Percentiles rank a stretch among this genome's conserved stretches.
phyloP scores from a whole-genome alignment of 768 basidiomycete genomes.

The Russula griseocarnosa region DNA sequence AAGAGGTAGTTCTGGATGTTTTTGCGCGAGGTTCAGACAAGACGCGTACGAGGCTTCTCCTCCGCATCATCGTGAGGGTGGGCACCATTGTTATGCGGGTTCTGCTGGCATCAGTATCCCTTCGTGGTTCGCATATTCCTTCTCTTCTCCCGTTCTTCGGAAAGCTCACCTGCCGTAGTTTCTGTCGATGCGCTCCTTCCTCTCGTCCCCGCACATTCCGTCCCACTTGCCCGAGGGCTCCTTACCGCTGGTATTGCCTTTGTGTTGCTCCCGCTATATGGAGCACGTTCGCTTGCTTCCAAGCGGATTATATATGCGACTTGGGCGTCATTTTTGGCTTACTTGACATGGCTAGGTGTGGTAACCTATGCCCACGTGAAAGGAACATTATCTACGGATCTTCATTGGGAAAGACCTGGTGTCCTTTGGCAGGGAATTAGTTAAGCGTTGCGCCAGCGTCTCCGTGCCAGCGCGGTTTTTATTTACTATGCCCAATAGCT shows the following conservation, averaged over 20 bases:
- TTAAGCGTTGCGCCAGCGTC: conserved; percentile 36
- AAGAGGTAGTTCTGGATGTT: conserved; percentile 60
- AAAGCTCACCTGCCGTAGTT: conserved; percentile 39
- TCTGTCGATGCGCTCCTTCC: conserved; percentile 51
- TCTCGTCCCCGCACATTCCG: conserved; percentile 40
- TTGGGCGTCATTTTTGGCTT: conserved; percentile 55
- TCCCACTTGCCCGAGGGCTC: conserved; percentile 38
- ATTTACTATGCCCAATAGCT: conserved; percentile 37
- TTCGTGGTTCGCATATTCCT: conserved; percentile 50
- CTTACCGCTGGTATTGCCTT: conserved; percentile 43
- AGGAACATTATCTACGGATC: conserved; percentile 40
- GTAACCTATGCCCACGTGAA: conserved; percentile 50
- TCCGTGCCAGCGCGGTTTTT: background rate
- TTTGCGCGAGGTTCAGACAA: conserved; percentile 55
- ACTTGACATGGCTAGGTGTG: conserved; percentile 56
- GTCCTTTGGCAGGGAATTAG: conserved; percentile 62
- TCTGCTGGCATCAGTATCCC: conserved; percentile 55
- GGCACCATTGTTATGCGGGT: conserved; percentile 47
- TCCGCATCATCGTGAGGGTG: conserved; percentile 45
- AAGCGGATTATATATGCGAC: conserved; percentile 53
- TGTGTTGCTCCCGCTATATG: conserved; percentile 48
- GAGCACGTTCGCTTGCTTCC: conserved; percentile 52
- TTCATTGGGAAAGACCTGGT: conserved; percentile 42
- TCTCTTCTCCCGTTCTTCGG: conserved; percentile 10
- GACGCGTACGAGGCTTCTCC: conserved; percentile 42